Conservation (phyloP, 345 rosid species). For the Citrus unshiu region DNA sequence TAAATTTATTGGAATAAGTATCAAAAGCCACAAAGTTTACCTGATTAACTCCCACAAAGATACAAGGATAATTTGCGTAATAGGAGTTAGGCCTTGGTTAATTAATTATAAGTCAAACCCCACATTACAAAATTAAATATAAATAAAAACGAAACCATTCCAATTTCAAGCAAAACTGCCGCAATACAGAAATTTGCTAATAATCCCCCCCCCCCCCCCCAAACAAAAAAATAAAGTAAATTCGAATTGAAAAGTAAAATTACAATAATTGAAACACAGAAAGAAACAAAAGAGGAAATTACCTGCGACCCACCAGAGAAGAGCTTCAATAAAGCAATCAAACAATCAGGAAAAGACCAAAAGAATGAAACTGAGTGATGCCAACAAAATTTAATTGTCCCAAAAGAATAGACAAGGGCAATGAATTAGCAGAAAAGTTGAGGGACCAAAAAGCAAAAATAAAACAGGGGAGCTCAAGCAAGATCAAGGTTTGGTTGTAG, state of each 20-base stretch:
- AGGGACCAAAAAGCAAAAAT: not conserved
- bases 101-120: constrained; percentile 3
- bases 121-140: not conserved
- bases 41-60: not conserved
- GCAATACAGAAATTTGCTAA: not conserved
- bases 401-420: not conserved
- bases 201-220: no score
- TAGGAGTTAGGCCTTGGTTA: not conserved
- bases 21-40: not conserved
- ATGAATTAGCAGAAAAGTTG: not conserved
- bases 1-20: not conserved
- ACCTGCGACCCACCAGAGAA: constrained; percentile 9
- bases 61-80: not conserved
- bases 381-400: not conserved
- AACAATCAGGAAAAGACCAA: not conserved
- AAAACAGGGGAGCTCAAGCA: not conserved
- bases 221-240: not conserved
- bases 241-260: not conserved
- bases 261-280: not conserved
- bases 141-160: not conserved
- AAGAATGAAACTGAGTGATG: not conserved
- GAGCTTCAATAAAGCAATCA: not conserved
- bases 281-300: constrained; percentile 11
- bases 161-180: not conserved
- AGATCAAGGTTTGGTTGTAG: not conserved